phyloP scores from a whole-genome alignment of 2,329 filamentous ascomycete species.

The Ceratocystis albifundus region DNA sequence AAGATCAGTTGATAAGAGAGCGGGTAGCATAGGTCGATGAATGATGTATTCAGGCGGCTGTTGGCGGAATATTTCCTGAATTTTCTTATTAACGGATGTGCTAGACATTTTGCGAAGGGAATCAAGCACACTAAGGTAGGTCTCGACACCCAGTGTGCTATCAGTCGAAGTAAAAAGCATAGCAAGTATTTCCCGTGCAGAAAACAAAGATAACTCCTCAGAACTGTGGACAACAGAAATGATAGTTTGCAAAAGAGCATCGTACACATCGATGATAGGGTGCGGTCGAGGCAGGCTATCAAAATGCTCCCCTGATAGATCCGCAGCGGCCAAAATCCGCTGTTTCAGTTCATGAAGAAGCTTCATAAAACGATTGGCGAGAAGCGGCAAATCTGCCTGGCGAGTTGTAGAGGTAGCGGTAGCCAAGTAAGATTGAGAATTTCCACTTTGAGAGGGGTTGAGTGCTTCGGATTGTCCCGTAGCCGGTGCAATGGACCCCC shows the following conservation, averaged over 20 bases:
- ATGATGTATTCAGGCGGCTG: conserved; percentile 46
- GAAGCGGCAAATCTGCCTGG: conserved; percentile 41
- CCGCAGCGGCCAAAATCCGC: conserved; percentile 34
- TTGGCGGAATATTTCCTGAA: conserved; percentile 45
- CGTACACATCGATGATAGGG: conserved; percentile 49
- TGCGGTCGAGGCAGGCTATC: conserved; percentile 47
- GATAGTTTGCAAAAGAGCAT: conserved; percentile 49
- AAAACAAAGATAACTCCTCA: conserved; percentile 48
- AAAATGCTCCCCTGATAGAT: conserved; percentile 49
- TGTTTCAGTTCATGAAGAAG: conserved; percentile 47
- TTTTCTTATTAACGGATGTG: conserved; percentile 42
- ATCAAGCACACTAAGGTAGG: conserved; percentile 50
- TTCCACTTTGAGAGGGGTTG: conserved; percentile 41
- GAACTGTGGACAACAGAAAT: conserved; percentile 52
- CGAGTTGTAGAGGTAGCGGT: conserved; percentile 25
- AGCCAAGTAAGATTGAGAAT: conserved; percentile 31
- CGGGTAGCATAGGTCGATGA: conserved; percentile 45
- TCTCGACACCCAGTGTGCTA: conserved; percentile 48
- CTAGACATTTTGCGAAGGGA: conserved; percentile 49
- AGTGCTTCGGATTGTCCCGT: conserved; percentile 50
- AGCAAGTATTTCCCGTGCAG: conserved; percentile 48
- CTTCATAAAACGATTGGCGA: conserved; percentile 47
- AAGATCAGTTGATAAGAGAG: conserved; percentile 48
- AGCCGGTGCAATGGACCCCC: conserved; percentile 42
- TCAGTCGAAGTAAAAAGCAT: conserved; percentile 46